A percentile compares a stretch with the other conserved stretches of the same genome.
Evolutionary conservation across 2,329 filamentous ascomycete genomes (phyloP).

Genomic region (Botrytis aclada): DNA sequence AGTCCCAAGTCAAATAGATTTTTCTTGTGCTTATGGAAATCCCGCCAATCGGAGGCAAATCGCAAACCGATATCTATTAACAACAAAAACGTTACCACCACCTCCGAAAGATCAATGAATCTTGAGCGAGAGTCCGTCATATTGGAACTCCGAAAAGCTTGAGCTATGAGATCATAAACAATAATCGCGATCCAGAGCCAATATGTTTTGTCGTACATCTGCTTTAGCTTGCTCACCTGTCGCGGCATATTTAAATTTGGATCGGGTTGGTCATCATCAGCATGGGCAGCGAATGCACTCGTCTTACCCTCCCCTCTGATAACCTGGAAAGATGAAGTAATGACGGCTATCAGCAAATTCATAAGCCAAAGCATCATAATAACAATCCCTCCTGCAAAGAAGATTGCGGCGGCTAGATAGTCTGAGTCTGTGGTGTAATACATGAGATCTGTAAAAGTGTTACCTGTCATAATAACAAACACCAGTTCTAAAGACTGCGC

Average conservation of each 20-base stretch:
- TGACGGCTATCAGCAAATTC: slow-evolving; percentile 91
- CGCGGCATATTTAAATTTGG: slow-evolving; percentile 40
- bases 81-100: slow-evolving; percentile 72
- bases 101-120: slow-evolving; percentile 72
- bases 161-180: slow-evolving; percentile 72
- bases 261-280: slow-evolving; percentile 48
- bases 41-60: slow-evolving; percentile 73
- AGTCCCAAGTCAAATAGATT: slow-evolving; percentile 81
- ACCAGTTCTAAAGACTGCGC: slow-evolving; percentile 87
- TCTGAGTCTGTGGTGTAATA: slow-evolving; percentile 92
- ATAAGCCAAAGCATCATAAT: slow-evolving; percentile 96
- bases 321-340: slow-evolving; percentile 97
- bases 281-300: slow-evolving; percentile 83
- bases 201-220: slow-evolving; percentile 68
- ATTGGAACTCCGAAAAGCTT: slow-evolving; percentile 70
- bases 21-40: slow-evolving; percentile 68
- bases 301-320: slow-evolving; percentile 94
- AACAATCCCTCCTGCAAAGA: slow-evolving; percentile 70
- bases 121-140: slow-evolving; percentile 62
- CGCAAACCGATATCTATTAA: slow-evolving; percentile 80
- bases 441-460: slow-evolving; percentile 93
- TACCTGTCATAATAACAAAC: slow-evolving; percentile 97
- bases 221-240: slow-evolving; percentile 56
- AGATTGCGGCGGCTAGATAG: slow-evolving; percentile 81
- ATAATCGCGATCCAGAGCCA: slow-evolving; percentile 81